Percentiles rank a stretch among this genome's conserved stretches.
Evolutionary conservation across 192 early-diverging fungal species (phyloP).

Genomic region (Coemansia sp.): DNA sequence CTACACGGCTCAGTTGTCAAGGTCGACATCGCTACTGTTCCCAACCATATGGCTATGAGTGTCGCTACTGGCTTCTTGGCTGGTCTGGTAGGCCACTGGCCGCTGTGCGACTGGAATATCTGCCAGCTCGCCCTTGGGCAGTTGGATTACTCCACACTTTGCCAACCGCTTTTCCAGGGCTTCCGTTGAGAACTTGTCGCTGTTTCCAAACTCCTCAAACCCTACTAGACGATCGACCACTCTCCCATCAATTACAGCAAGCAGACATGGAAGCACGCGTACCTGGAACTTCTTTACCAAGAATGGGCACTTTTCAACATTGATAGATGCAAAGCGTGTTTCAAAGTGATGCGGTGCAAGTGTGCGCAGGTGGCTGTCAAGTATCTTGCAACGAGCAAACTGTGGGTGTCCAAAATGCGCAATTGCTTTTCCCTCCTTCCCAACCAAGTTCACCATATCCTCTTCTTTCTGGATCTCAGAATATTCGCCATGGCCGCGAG

Average conservation of each 20-base stretch:
- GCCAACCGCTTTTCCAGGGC: slow-evolving; percentile 70
- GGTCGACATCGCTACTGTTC: slow-evolving; percentile 1
- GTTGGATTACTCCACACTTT: slow-evolving; percentile 59
- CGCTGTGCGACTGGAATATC: slow-evolving; percentile 35
- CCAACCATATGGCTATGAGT: neutral
- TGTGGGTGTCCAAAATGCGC: slow-evolving; percentile 93
- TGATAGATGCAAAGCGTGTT: slow-evolving; percentile 86
- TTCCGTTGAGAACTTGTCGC: slow-evolving; percentile 79
- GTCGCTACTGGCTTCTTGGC: neutral
- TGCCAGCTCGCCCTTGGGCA: slow-evolving; percentile 42
- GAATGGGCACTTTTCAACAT: slow-evolving; percentile 87
- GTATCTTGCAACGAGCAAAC: slow-evolving; percentile 89
- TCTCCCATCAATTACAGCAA: slow-evolving; percentile 71
- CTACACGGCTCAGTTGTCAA: neutral
- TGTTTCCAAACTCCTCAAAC: slow-evolving; percentile 92
- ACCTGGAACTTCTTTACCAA: slow-evolving; percentile 87
- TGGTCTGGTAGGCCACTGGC: slow-evolving; percentile 20
- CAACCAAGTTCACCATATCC: slow-evolving; percentile 79
- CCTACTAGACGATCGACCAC: slow-evolving; percentile 80
- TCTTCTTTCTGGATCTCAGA: slow-evolving; percentile 76
- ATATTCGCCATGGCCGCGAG: slow-evolving; percentile 75
- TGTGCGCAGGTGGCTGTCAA: slow-evolving; percentile 86
- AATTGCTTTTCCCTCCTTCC: slow-evolving; percentile 61
- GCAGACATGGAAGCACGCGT: slow-evolving; percentile 84
- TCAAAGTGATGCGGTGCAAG: slow-evolving; percentile 79